phyloP scores from a whole-genome alignment of 1,284 basidiomycete genomes.

The Trichosporon coremiiforme region DNA sequence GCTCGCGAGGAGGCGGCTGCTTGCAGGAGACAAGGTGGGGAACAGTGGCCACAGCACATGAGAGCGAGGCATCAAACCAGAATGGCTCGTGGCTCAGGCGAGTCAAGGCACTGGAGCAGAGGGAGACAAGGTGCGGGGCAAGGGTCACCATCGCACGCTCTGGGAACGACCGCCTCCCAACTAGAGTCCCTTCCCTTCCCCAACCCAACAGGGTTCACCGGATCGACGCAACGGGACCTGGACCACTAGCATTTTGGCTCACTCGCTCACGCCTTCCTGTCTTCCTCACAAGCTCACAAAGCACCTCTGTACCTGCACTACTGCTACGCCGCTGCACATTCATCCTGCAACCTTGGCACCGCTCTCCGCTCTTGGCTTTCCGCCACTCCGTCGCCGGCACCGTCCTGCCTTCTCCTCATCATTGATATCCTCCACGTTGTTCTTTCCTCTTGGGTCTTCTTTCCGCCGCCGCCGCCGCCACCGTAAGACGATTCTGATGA shows the following conservation, averaged over 20 bases:
- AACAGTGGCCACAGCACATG: background rate
- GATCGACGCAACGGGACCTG: constrained; percentile 20
- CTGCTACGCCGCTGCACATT: background rate
- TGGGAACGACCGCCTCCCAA: background rate
- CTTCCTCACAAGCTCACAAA: background rate
- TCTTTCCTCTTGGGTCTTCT: background rate
- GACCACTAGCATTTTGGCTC: background rate
- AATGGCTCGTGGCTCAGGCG: background rate
- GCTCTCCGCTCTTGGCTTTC: background rate
- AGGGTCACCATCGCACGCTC: background rate
- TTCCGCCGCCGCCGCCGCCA: background rate
- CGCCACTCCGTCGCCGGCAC: background rate
- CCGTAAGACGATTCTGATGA: background rate
- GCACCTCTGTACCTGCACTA: background rate
- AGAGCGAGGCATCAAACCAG: background rate
- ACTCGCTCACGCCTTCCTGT: background rate
- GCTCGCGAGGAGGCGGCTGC: background rate
- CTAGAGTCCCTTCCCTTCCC: background rate
- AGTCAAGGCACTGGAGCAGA: background rate
- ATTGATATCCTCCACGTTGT: background rate
- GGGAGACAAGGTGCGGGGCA: constrained; percentile 4
- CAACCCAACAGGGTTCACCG: constrained; percentile 8
- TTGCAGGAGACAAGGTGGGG: background rate
- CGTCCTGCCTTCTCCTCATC: background rate
- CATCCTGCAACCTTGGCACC: background rate